Evolutionary conservation across 495 filamentous ascomycete genomes (phyloP).

Genomic region (Penicillium crystallinum): DNA sequence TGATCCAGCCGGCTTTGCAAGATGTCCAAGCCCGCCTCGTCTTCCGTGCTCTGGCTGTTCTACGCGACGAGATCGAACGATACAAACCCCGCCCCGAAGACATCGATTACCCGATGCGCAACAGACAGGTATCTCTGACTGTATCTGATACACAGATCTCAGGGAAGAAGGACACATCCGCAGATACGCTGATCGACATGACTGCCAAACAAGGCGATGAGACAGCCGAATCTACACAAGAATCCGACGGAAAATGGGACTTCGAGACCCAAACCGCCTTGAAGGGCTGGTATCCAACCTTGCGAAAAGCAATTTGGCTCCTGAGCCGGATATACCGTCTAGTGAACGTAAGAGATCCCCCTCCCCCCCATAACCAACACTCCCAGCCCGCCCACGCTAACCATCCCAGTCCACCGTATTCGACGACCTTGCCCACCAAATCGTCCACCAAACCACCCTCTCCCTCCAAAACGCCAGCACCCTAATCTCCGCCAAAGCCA

Average conservation of each 20-base stretch:
- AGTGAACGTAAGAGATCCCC: slow-evolving; percentile 54
- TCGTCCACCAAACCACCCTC: slow-evolving; percentile 66
- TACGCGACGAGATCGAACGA: slow-evolving; percentile 64
- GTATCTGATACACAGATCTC: slow-evolving; percentile 45
- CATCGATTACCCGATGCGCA: slow-evolving; percentile 58
- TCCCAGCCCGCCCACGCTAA: background rate
- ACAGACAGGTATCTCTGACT: slow-evolving; percentile 42
- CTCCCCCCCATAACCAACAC: background rate
- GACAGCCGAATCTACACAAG: slow-evolving; percentile 38
- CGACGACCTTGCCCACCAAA: slow-evolving; percentile 71
- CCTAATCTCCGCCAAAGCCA: slow-evolving; percentile 51
- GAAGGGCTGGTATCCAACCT: slow-evolving; percentile 59
- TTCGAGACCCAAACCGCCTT: slow-evolving; percentile 47
- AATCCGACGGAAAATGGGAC: slow-evolving; percentile 48
- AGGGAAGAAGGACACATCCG: slow-evolving; percentile 38
- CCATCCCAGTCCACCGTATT: slow-evolving; percentile 58
- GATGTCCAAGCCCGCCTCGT: slow-evolving; percentile 72
- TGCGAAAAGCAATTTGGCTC: slow-evolving; percentile 75
- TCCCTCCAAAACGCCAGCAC: slow-evolving; percentile 54
- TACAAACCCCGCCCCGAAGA: slow-evolving; percentile 66
- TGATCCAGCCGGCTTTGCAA: slow-evolving; percentile 65
- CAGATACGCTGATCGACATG: slow-evolving; percentile 41
- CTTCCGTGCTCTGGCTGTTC: slow-evolving; percentile 61
- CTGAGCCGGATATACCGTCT: slow-evolving; percentile 79
- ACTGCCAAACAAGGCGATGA: slow-evolving; percentile 50